Percentiles rank a stretch among this genome's conserved stretches.
phyloP scores from a whole-genome alignment of 2,329 filamentous ascomycete genomes.

The Sphaerulina vaccinii region DNA sequence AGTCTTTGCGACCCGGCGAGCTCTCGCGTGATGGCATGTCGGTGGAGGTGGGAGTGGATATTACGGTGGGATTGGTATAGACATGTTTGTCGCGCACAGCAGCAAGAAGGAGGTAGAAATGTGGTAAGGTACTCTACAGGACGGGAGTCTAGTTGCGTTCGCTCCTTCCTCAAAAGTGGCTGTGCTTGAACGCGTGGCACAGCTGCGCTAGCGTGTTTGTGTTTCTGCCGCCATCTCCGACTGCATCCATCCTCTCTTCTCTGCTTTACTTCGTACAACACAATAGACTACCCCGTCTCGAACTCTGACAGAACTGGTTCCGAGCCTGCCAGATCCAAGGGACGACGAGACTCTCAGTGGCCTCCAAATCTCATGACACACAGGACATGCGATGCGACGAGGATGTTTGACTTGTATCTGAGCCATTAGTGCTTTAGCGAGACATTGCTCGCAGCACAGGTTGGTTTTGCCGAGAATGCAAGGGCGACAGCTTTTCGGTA shows the following conservation, averaged over 20 bases:
- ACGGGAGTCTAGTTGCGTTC: background rate
- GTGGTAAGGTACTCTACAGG: no score
- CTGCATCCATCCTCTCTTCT: no score
- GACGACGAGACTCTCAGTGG: no score
- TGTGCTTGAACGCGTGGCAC: no score
- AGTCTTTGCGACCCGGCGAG: constrained; percentile 20
- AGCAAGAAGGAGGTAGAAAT: background rate
- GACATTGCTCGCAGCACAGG: background rate
- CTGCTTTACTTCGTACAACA: no score
- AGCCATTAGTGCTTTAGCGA: background rate
- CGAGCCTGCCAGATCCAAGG: no score
- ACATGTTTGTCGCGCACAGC: background rate
- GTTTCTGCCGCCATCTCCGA: no score
- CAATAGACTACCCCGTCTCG: no score
- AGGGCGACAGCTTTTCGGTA: background rate
- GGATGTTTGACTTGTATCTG: background rate
- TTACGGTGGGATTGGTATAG: background rate
- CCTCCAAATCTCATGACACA: background rate
- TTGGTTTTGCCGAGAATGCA: background rate
- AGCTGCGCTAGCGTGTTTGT: no score
- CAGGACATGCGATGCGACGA: background rate
- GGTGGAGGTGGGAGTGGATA: background rate
- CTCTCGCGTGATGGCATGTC: constrained; percentile 13
- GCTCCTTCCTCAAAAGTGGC: no score
- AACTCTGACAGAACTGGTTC: no score